Evolutionary conservation across 345 rosid genomes (phyloP).

Genomic region (Euphorbia lathyris): DNA sequence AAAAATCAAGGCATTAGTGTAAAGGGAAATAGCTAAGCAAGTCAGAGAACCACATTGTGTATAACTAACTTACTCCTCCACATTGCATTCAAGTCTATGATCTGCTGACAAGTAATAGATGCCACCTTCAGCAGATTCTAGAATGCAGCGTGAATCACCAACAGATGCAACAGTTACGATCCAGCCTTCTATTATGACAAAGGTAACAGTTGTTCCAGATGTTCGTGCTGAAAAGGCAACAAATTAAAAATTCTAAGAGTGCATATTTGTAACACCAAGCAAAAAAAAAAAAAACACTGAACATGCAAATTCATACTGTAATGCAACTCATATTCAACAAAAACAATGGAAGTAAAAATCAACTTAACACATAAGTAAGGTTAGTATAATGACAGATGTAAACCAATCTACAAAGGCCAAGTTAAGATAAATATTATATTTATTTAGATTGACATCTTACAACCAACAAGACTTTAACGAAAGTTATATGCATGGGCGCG

Average conservation of each 20-base stretch:
- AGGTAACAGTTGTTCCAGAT: conserved; percentile 94
- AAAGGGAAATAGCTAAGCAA: conserved; percentile 10
- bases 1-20: conserved; percentile 19
- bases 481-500: background rate
- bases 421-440: background rate
- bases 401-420: background rate
- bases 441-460: background rate
- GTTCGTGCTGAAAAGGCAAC: conserved; percentile 59
- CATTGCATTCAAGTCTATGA: conserved; percentile 93
- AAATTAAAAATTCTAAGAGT: background rate
- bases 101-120: conserved; percentile 89
- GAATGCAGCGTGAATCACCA: conserved; percentile 96
- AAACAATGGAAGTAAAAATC: background rate
- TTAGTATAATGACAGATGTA: too few species aligned
- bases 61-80: conserved; percentile 71
- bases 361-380: background rate
- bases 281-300: background rate
- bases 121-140: conserved; percentile 94
- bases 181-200: conserved; percentile 91
- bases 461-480: background rate
- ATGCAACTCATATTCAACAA: background rate
- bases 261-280: background rate
- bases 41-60: conserved; percentile 3
- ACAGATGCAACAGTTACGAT: conserved; percentile 94
- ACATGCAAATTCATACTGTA: background rate